Base-by-base conservation (phyloP, 306 rosid species). In the Cucumis cinereus region DNA sequence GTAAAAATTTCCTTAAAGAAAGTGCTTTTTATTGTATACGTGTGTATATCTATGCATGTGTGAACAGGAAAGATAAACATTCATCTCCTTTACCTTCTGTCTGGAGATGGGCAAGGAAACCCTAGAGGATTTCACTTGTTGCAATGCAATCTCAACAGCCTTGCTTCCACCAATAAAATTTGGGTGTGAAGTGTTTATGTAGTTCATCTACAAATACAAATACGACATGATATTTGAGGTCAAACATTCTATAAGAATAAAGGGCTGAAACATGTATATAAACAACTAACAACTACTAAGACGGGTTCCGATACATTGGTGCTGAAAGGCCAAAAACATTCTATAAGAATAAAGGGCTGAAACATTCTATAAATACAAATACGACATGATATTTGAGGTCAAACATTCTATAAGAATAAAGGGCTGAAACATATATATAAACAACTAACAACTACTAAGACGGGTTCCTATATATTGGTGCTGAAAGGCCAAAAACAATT, bases 121-220 rank as follows among this genome's bases (percentile, higher is more conserved):
- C 82, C 96, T 86, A 67, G 97, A 89, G 71, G 94, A 86, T 85
- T 82, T 91, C 77, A 89, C 81, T 77, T 94, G 96, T 68, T 88
- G 97, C 82, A 86, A 73, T 79, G 97, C 97, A 70, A 36, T 14
- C 84, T 92, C 99, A 75, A 92, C 84, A 47, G 99, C 97, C 84
- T 87, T 90, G 74, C 98, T 92, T 79, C 99, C 99, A 77, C 99
- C 99, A 86, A 94, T 66, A 89, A 94, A 92, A 87, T 94, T 94
- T 77, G 90, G 93, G 78, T 94, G 99, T 67, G 99, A 94, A 77
- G 99, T 94, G 81, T 94, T 94, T 80, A 94, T 89, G 88, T 92
- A 94, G 86, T 90, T 96, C 99, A 94, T 92, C 99, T 94, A 88
- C 87, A 86, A 47, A 71, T 26, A 23, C 40, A 26, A 49, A 36